Evolutionary conservation across 495 filamentous ascomycete species (phyloP), one percentile per base, ranked within the genome.

Genomic region (Rusavskia elegans): DNA sequence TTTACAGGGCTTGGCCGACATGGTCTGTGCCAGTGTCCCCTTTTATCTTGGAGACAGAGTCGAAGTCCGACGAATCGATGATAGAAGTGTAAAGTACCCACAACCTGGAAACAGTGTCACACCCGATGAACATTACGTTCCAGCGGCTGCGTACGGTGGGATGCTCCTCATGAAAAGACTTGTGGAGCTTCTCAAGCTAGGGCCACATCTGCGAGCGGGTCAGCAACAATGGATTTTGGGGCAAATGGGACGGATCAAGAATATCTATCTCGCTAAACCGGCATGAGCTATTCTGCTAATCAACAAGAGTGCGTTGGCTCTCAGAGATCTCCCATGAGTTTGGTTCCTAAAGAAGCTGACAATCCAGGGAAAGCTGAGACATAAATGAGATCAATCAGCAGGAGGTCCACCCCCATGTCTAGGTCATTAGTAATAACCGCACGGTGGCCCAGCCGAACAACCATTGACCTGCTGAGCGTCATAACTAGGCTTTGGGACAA

Each of bases 121-220:
- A 20, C 27, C 51, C 3, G 51, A 48, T 32, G 51, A 53, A 42
- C 51, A 53, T 53, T 53, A 53, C 27, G 11, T n/a, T 14, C 11
- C 51, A 3, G 51, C 51, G 8, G 51, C 51, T 42, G 41, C 42
- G 3, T 49, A 32, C 27, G 51, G 38, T 17, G 51, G 51, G 23
- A 53, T 53, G 14, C 49, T 53, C 29, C 51, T 53, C 21, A 49
- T 25, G 25, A 19, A 53, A 17, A 19, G 44, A 11, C 44, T 53
- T 36, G 16, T 32, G 21, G 38, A 53, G 42, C 42, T 53, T 17
- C 27, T 53, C 14, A 48, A 53, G 20, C 51, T 27, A 20, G 48
- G 19, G 23, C 36, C 23, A n/a, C n/a, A 11, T 9, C 27, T 52
- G 10, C 36, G 50, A 11, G 19, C n/a, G 17, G 50, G 50, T 5